A percentile compares a stretch with the other conserved stretches of the same genome.
These are phyloP conservation scores for Lablab purpureus DNA, from an alignment of 306 rosid species.

Conservation along the genomic window DNA sequence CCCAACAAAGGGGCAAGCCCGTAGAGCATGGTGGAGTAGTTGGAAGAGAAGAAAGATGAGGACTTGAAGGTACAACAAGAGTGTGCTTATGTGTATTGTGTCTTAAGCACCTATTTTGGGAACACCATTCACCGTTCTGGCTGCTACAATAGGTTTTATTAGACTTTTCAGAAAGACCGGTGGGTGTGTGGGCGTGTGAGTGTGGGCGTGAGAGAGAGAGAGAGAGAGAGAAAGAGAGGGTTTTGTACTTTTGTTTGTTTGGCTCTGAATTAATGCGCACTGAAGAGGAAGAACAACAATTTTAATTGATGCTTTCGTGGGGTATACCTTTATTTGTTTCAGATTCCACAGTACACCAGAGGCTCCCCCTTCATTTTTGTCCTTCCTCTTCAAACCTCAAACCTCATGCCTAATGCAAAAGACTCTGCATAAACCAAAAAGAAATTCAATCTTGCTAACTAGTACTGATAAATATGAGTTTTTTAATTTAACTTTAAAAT, in stretches of 20 bases:
- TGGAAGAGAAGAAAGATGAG: constrained; percentile 34
- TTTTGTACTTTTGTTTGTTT: constrained; percentile 37
- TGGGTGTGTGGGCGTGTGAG: not conserved
- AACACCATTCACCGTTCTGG: constrained; percentile 20
- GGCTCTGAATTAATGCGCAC: constrained; percentile 46
- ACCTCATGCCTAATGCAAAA: not conserved
- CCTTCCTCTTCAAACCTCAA: constrained; percentile 8
- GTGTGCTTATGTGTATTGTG: not conserved
- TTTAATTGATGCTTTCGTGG: constrained; percentile 39
- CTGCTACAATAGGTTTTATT: constrained; percentile 28
- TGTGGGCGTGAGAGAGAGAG: constrained; percentile 16
- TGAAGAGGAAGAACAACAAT: constrained; percentile 40
- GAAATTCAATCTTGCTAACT: not conserved
- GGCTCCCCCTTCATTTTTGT: constrained; percentile 6
- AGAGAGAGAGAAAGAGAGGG: constrained; percentile 2
- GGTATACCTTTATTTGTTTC: constrained; percentile 39
- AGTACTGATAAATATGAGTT: not conserved
- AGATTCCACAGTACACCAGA: constrained; percentile 37
- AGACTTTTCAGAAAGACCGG: constrained; percentile 36
- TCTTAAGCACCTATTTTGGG: constrained; percentile 46
- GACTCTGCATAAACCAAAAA: not conserved
- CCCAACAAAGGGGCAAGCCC: constrained; percentile 56
- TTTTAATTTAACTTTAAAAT: not conserved
- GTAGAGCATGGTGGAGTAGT: constrained; percentile 60
- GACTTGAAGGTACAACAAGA: constrained; percentile 31